Evolutionary conservation across 1,139 yeast species (phyloP).

Genomic region (Candida gigantensis): DNA sequence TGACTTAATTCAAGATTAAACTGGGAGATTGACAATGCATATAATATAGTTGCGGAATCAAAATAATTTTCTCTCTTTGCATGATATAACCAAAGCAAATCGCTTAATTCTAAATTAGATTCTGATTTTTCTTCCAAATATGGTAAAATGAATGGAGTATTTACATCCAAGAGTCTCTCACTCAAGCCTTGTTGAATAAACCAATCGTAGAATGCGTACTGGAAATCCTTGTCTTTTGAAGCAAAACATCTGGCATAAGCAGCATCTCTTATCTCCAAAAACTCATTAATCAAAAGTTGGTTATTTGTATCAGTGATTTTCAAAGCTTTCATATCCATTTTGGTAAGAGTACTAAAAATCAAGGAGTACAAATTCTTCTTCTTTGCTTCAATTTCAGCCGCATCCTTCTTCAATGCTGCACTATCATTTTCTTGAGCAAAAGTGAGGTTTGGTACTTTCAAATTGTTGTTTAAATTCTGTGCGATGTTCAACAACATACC

Average conservation of each 20-base stretch:
- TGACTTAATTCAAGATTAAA: constrained; percentile 68
- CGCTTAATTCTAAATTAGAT: constrained; percentile 71
- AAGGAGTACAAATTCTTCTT: constrained; percentile 67
- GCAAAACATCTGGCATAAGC: constrained; percentile 76
- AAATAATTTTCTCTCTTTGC: constrained; percentile 79
- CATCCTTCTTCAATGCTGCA: constrained; percentile 13
- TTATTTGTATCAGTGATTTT: constrained; percentile 47
- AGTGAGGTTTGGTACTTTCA: constrained; percentile 12
- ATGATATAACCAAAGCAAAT: constrained; percentile 84
- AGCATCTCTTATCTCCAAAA: constrained; percentile 63
- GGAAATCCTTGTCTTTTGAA: constrained; percentile 79
- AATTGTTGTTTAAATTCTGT: constrained; percentile 53
- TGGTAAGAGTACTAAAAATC: constrained; percentile 71
- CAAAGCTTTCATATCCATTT: constrained; percentile 68
- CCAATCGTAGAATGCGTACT: constrained; percentile 92
- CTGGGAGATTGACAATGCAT: constrained; percentile 70
- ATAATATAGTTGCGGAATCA: constrained; percentile 82
- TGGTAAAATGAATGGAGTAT: constrained; percentile 76
- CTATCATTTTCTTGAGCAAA: constrained; percentile 13
- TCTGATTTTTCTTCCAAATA: constrained; percentile 76
- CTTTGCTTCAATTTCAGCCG: constrained; percentile 20
- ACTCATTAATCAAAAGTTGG: constrained; percentile 51
- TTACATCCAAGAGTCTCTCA: constrained; percentile 74
- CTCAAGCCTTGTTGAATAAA: constrained; percentile 75
- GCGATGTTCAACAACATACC: constrained; percentile 81